Evolutionary conservation across 1,284 basidiomycete genomes (phyloP).

Genomic region (Melampsora americana): DNA sequence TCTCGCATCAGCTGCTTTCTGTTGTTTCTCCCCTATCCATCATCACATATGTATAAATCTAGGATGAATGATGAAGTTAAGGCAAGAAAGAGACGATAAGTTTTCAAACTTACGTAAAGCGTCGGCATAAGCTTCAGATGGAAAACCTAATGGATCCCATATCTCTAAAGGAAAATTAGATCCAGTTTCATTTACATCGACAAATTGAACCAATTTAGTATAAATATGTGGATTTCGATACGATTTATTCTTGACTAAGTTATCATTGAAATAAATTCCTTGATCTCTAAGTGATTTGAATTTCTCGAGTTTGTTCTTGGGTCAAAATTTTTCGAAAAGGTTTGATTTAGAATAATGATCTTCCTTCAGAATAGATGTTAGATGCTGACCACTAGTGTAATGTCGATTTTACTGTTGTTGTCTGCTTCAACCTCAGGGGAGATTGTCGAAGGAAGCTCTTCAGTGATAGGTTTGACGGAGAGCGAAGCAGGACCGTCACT

Average conservation of each 20-base stretch:
- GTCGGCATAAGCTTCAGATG: constrained; percentile 11
- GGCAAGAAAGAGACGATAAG: too few species aligned
- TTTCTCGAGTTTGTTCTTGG: constrained; percentile 62
- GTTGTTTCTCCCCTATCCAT: too few species aligned
- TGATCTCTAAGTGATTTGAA: constrained; percentile 66
- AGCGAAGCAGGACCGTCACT: too few species aligned
- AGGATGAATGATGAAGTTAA: too few species aligned
- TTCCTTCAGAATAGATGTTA: background rate
- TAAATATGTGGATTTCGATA: constrained; percentile 95
- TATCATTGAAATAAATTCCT: constrained; percentile 86
- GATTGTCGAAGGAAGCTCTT: too few species aligned
- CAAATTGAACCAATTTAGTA: constrained; percentile 81
- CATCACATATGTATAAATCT: too few species aligned
- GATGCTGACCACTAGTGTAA: too few species aligned
- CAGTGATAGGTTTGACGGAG: too few species aligned
- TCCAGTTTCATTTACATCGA: constrained; percentile 78
- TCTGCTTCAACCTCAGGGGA: too few species aligned
- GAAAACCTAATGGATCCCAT: constrained; percentile 63
- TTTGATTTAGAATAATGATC: background rate
- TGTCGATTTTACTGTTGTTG: too few species aligned
- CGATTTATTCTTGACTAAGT: constrained; percentile 78
- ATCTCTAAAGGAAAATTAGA: constrained; percentile 70
- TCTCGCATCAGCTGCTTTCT: too few species aligned
- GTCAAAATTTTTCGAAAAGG: background rate
- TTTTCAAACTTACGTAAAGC: constrained; percentile 3